These are phyloP conservation scores for Kluyveromyces nonfermentans DNA, from an alignment of 805 yeast species.

Conservation along the genomic window DNA sequence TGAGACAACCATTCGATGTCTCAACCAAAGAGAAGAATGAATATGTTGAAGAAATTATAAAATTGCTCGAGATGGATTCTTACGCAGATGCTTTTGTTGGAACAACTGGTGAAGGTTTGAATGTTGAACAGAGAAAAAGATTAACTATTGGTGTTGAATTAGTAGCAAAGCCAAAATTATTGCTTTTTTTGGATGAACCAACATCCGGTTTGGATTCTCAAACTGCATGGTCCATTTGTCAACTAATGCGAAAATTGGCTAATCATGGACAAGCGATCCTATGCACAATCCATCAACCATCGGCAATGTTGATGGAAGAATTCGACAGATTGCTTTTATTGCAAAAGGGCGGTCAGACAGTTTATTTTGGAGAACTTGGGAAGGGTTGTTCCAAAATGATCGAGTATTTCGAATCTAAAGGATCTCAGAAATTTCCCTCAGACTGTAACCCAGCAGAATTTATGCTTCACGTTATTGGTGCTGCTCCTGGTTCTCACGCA, in stretches of 20 bases:
- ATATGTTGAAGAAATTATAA: slow-evolving; percentile 54
- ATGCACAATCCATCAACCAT: slow-evolving; percentile 65
- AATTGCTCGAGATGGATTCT: slow-evolving; percentile 49
- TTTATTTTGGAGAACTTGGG: slow-evolving; percentile 61
- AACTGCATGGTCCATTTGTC: slow-evolving; percentile 52
- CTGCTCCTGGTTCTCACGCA: slow-evolving; percentile 57
- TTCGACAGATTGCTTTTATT: slow-evolving; percentile 53
- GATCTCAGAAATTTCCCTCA: slow-evolving; percentile 50
- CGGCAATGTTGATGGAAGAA: slow-evolving; percentile 51
- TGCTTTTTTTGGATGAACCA: slow-evolving; percentile 54
- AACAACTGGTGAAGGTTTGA: slow-evolving; percentile 52
- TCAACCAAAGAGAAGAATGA: slow-evolving; percentile 45
- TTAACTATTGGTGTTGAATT: slow-evolving; percentile 56
- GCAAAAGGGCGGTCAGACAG: slow-evolving; percentile 62
- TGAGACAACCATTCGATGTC: slow-evolving; percentile 47
- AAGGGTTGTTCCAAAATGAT: slow-evolving; percentile 43
- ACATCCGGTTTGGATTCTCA: slow-evolving; percentile 55
- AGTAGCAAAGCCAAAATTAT: slow-evolving; percentile 50
- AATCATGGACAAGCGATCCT: slow-evolving; percentile 58
- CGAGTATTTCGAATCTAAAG: slow-evolving; percentile 52
- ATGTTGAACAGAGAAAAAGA: slow-evolving; percentile 52
- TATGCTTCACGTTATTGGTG: slow-evolving; percentile 60
- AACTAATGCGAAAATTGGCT: slow-evolving; percentile 48
- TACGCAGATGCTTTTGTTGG: slow-evolving; percentile 68
- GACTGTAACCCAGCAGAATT: slow-evolving; percentile 63